A percentile compares a stretch with the other conserved stretches of the same genome.
Conservation (phyloP, 2,329 filamentous ascomycete species). For the Trichoderma arundinaceum region DNA sequence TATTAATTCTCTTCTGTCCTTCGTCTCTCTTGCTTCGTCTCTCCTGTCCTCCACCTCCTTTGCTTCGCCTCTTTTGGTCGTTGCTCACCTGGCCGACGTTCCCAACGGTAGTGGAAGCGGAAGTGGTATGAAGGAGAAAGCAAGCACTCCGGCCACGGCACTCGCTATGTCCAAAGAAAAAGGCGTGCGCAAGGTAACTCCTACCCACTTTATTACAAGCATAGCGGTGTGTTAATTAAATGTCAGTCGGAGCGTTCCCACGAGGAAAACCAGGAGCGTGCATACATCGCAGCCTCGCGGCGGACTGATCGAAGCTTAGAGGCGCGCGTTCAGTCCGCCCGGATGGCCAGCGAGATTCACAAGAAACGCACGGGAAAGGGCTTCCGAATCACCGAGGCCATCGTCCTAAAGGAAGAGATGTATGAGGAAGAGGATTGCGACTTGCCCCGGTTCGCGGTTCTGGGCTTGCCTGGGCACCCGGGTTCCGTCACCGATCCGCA, state of each 20-base stretch:
- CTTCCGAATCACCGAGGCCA: constrained; percentile 81
- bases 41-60: too few relatives aligned
- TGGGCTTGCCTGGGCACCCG: too few relatives aligned
- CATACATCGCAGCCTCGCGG: constrained; percentile 89
- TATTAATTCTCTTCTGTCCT: too few relatives aligned
- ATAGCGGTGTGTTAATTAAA: neutral
- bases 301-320: constrained; percentile 86
- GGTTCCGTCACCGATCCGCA: too few relatives aligned
- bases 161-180: too few relatives aligned
- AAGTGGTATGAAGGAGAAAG: too few relatives aligned
- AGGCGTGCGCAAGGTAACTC: neutral
- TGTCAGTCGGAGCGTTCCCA: constrained; percentile 73
- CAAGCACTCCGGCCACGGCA: too few relatives aligned
- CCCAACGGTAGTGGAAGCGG: neutral
- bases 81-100: neutral
- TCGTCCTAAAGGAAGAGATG: constrained; percentile 91
- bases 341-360: constrained; percentile 88
- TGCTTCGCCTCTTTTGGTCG: too few relatives aligned
- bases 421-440: constrained; percentile 95
- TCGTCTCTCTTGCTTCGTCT: too few relatives aligned
- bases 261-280: constrained; percentile 83
- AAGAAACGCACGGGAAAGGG: constrained; percentile 83
- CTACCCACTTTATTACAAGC: neutral
- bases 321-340: constrained; percentile 84
- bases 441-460: constrained; percentile 57